Conservation (phyloP, 306 rosid genomes). For the Citrullus mucosospermus region DNA sequence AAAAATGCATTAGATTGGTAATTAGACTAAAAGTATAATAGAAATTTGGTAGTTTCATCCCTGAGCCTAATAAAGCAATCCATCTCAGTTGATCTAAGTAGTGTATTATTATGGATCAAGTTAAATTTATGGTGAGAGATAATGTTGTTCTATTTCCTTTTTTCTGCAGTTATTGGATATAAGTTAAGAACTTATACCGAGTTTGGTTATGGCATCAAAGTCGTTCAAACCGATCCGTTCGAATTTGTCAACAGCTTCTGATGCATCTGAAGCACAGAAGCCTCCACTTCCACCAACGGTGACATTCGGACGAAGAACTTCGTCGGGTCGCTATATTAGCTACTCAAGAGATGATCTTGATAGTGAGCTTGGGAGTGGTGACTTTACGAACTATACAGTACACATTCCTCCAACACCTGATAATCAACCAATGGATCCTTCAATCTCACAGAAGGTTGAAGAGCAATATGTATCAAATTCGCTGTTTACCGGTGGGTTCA, state of each 20-base stretch:
- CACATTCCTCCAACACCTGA: conserved; percentile 90
- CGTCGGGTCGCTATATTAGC: conserved; percentile 73
- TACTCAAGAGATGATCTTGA: conserved; percentile 94
- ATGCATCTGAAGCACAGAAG: conserved; percentile 36
- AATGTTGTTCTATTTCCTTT: conserved; percentile 14
- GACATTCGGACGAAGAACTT: conserved; percentile 70
- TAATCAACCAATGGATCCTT: conserved; percentile 90
- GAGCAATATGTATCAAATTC: conserved; percentile 88
- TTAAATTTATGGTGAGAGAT: not conserved
- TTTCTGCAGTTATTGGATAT: conserved; percentile 23
- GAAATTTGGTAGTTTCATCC: not conserved
- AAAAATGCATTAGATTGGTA: not conserved
- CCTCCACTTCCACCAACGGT: conserved; percentile 76
- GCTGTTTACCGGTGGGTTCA: conserved; percentile 86
- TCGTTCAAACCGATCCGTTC: conserved; percentile 49
- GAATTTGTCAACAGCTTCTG: conserved; percentile 45
- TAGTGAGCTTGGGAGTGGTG: conserved; percentile 68
- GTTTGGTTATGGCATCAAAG: conserved; percentile 49
- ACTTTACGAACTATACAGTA: conserved; percentile 72
- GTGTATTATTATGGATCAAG: not conserved
- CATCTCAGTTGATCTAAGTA: not conserved
- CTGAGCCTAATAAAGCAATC: not conserved
- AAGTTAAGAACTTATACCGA: not conserved
- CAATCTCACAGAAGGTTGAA: conserved; percentile 80
- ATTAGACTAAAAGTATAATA: not conserved